Percentiles rank a stretch among this genome's conserved stretches.
Evolutionary conservation across 164 flowering plant genomes (phyloP).

Genomic region (Aristolochia californica): DNA sequence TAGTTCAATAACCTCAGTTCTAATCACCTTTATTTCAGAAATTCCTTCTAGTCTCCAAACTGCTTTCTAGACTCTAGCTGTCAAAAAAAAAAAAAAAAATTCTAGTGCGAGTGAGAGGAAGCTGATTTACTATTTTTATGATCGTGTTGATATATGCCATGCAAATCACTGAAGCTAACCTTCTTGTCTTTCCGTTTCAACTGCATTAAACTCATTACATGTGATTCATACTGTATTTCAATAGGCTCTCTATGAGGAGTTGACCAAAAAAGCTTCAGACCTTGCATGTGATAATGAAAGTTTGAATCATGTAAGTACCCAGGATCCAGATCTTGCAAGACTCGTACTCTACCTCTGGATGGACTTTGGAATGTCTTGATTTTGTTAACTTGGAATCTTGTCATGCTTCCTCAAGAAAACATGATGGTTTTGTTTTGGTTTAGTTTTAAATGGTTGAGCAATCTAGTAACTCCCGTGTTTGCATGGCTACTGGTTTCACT

Average conservation of each 20-base stretch:
- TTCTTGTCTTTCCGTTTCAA: neutral
- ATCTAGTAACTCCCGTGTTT: too few relatives aligned
- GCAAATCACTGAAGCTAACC: neutral
- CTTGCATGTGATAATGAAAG: constrained; percentile 51
- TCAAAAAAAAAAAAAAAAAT: neutral
- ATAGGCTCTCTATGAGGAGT: constrained; percentile 70
- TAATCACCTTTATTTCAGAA: neutral
- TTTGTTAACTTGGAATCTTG: neutral
- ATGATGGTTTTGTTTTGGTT: too few relatives aligned
- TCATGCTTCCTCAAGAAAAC: neutral
- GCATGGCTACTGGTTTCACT: too few relatives aligned
- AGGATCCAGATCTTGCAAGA: neutral
- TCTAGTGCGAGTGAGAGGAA: neutral
- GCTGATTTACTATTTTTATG: neutral
- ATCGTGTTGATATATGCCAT: neutral
- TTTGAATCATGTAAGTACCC: constrained; percentile 48
- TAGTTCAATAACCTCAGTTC: neutral
- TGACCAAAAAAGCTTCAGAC: constrained; percentile 58
- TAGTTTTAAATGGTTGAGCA: neutral
- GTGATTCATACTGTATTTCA: neutral
- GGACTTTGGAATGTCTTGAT: neutral
- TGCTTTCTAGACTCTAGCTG: neutral
- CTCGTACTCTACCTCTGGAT: constrained; percentile 11
- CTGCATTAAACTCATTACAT: neutral
- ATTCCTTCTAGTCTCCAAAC: neutral